Evolutionary conservation across 306 rosid species (phyloP), one percentile per base, ranked within the genome.

Genomic region (Castanea sativa): DNA sequence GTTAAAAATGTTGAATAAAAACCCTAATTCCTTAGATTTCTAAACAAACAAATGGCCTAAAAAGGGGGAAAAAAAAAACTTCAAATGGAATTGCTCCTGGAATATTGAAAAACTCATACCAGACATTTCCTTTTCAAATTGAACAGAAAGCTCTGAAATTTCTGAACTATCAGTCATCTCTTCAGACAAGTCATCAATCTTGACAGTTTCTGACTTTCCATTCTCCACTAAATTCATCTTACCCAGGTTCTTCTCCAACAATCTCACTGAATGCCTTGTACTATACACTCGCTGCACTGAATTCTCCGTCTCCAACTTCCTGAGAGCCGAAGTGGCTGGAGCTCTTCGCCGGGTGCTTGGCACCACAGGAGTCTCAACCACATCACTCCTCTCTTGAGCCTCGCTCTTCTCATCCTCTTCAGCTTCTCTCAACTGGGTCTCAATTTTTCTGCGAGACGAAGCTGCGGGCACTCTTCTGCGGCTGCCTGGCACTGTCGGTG

Each of bases 211-310:
- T 20, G 1, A 65, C 63, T 81, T 82, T 55, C 51, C 85, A 56
- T 82, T 60, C 13, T 85, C 91, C 59, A 35, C 19, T 73, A 91
- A 68, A 35, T 78, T 84, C 87, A 92, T 78, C 35, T 86, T 85
- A 27, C 83, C 82, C 90, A 91, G 78, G 70, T 43, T 85, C 86
- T 89, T 85, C 76, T 84, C 94, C 87, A 91, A 53, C 74, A 90
- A 73, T 63, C 93, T 92, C 20, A 89, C 89, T 0, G 98, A 95
- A 52, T 91, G 80, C 87, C 99, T 82, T 0, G 99, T 95, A 73
- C 83, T 89, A 82, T 86, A 90, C 0, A 63, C 76, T 3, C 70
- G 45, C 84, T 78, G 92, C 58, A 80, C 79, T 2, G 91, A 55
- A 76, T 67, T 45, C 10, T 56, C 86, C 33, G 82, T 15, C 73